Conservation (phyloP, 176 grass and related monocot species). For the Avena atlantica region DNA sequence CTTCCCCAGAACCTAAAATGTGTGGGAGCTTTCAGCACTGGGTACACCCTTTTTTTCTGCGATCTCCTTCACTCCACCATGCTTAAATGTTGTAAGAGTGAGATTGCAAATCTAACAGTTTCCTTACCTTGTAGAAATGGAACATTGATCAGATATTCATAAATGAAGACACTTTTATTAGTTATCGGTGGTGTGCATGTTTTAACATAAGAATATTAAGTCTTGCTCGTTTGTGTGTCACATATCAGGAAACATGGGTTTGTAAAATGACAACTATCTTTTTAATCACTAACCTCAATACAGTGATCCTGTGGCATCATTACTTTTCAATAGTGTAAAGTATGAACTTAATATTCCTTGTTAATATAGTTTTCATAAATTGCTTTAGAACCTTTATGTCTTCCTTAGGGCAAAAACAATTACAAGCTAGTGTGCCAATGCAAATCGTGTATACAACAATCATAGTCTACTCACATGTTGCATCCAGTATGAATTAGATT, state of each 20-base stretch:
- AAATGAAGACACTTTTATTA: constrained; percentile 9
- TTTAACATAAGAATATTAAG: constrained; percentile 26
- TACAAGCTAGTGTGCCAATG: background rate
- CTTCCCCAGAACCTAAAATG: too few relatives aligned
- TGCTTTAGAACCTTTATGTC: constrained; percentile 17
- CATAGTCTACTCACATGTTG: background rate
- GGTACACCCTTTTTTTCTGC: too few relatives aligned
- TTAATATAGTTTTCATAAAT: constrained; percentile 22
- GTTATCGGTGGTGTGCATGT: background rate
- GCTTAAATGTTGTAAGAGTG: constrained; percentile 24
- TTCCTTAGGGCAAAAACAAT: background rate
- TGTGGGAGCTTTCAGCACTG: too few relatives aligned
- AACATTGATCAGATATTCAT: constrained; percentile 16
- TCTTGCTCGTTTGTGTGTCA: background rate
- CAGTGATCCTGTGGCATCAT: background rate
- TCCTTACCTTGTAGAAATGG: constrained; percentile 7
- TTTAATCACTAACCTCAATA: constrained; percentile 16
- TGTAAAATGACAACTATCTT: background rate
- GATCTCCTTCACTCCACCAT: constrained; percentile 3
- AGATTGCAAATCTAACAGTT: background rate
- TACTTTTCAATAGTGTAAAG: background rate
- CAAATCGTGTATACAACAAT: background rate
- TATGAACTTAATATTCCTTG: constrained; percentile 23
- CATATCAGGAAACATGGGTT: constrained; percentile 5
- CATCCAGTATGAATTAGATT: constrained; percentile 33